Conservation (phyloP, 805 yeast species). For the Candida railenensis region DNA sequence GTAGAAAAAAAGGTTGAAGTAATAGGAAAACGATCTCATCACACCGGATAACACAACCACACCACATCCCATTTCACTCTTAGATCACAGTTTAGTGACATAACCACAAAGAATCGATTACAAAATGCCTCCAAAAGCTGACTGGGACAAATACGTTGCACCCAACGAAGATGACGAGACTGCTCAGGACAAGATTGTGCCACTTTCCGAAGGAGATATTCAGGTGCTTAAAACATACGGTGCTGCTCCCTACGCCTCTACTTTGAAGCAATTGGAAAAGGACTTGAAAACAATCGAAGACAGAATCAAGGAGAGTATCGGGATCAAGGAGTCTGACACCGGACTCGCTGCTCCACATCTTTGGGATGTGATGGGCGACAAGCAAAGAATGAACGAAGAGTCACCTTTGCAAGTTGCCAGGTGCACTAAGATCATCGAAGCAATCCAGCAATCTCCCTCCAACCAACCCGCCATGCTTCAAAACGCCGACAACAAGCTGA, state of each 20-base stretch:
- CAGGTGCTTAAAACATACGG: slow-evolving; percentile 97
- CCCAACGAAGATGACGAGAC: slow-evolving; percentile 71
- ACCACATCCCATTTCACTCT: too few relatives aligned
- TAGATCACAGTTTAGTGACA: too few relatives aligned
- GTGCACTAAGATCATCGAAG: slow-evolving; percentile 93
- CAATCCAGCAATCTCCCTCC: slow-evolving; percentile 36
- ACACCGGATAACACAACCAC: too few relatives aligned
- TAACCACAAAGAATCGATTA: neutral
- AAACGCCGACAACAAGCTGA: slow-evolving; percentile 80
- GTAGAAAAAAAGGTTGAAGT: too few relatives aligned
- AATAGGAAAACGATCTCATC: too few relatives aligned
- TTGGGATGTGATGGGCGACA: slow-evolving; percentile 98
- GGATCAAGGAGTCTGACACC: slow-evolving; percentile 92
- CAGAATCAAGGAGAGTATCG: slow-evolving; percentile 91
- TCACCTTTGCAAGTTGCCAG: slow-evolving; percentile 98
- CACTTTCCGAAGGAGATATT: slow-evolving; percentile 93
- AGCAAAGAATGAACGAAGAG: slow-evolving; percentile 87
- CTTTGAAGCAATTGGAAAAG: slow-evolving; percentile 78
- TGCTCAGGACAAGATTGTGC: slow-evolving; percentile 72
- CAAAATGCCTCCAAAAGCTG: slow-evolving; percentile 91
- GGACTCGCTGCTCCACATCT: slow-evolving; percentile 96
- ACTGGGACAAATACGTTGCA: slow-evolving; percentile 96
- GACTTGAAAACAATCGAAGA: slow-evolving; percentile 83
- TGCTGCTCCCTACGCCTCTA: slow-evolving; percentile 89
- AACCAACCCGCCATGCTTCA: slow-evolving; percentile 27